Evolutionary conservation across 768 basidiomycete species (phyloP), one percentile per base, ranked within the genome.

Genomic region (Megacollybia marginata): DNA sequence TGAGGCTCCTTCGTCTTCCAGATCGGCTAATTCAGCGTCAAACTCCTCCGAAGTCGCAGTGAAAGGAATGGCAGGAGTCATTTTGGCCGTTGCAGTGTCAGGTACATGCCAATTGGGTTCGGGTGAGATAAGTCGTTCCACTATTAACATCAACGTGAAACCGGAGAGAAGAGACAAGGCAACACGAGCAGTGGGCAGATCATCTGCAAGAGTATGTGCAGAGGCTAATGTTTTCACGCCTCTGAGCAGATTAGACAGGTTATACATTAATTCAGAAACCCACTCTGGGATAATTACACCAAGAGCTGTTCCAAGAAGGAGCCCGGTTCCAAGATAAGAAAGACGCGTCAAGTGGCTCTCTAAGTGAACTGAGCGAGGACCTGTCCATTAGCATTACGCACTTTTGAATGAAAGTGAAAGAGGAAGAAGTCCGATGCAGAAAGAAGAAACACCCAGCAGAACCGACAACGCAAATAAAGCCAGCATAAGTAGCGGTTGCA

Each of bases 231-330:
- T 69, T 67, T 88, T 87, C n/a, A 91, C 72, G 46, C 88, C 89
- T 67, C 88, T 90, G 59, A 31, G 40, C 42, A 49, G 52, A 33
- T 46, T 13, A 28, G 44, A 28, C 15, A 23, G 4, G 4, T 31
- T 5, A 44, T 9, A 28, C 15, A 45, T 28, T 47, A 33, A 23
- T 42, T 38, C 7, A 32, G 16, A 10, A 49, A 82, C 87, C 63
- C 66, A 93, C 88, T 96, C 94, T 34, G 95, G 94, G 47, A 97
- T 84, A 54, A 97, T 91, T 20, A 98, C 82, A 11, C 90, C 90
- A 54, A 97, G 67, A 0, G 91, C 92, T 2, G 94, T 86, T 4
- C 94, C 94, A 12, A 96, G 75, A 15, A 98, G 74, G 10, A 97
- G 69, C 10, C 94, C 94, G 8, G 87, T 87, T 10, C 90, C 87